These are phyloP conservation scores for Trichoderma sp. DNA, from an alignment of 2,329 filamentous ascomycete species.

Conservation along the genomic window DNA sequence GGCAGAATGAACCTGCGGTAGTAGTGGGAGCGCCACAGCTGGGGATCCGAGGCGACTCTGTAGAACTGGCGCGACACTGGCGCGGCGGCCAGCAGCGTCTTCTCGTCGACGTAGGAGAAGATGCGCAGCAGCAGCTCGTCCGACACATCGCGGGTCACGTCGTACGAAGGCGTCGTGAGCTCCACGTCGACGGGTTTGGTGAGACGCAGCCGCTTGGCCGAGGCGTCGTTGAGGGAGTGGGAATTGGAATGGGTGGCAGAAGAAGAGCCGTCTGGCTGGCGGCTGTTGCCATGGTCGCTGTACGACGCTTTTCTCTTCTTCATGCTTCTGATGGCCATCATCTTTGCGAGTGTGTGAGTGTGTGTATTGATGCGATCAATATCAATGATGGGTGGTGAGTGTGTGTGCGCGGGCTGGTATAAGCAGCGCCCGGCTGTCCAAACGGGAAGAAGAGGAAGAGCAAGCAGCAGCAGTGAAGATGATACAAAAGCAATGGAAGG, in stretches of 20 bases:
- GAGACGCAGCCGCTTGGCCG: constrained; percentile 29
- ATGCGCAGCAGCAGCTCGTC: constrained; percentile 88
- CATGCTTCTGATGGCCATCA: not conserved
- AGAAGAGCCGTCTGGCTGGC: not conserved
- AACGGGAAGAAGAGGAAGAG: not conserved
- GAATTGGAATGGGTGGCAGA: not conserved
- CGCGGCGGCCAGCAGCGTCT: constrained; percentile 62
- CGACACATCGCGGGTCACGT: constrained; percentile 73
- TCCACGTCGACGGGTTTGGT: not conserved
- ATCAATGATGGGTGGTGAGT: not conserved
- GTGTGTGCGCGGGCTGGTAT: not conserved
- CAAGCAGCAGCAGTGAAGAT: not conserved
- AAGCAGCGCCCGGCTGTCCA: not conserved
- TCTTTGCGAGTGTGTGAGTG: not conserved
- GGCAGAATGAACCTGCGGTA: constrained; percentile 85
- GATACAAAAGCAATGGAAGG: not conserved
- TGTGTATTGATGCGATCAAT: not conserved
- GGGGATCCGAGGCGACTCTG: constrained; percentile 73
- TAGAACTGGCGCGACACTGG: constrained; percentile 75
- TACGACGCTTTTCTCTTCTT: constrained; percentile 14
- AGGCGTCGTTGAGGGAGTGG: constrained; percentile 12
- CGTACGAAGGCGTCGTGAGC: constrained; percentile 34
- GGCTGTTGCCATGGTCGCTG: not conserved
- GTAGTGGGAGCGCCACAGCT: constrained; percentile 89
- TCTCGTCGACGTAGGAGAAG: constrained; percentile 71